phyloP scores from a whole-genome alignment of 2,329 filamentous ascomycete species.

The Tolypocladium ovalisporum region DNA sequence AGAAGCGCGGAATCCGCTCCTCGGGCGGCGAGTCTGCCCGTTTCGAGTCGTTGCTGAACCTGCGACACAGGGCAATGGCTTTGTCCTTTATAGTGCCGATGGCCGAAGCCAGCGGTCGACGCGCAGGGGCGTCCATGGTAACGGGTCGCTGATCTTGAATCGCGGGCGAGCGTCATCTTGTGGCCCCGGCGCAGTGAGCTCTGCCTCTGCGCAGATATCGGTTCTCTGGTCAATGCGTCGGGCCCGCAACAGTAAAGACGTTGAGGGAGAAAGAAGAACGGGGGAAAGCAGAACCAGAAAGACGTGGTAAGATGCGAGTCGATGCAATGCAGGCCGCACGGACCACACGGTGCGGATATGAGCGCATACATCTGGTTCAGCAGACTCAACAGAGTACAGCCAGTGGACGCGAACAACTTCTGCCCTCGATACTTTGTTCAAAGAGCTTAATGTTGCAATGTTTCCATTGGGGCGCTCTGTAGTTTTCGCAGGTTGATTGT shows the following conservation, averaged over 20 bases:
- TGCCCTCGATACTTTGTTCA: not conserved
- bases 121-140: not conserved
- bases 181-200: not conserved
- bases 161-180: not conserved
- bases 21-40: not conserved
- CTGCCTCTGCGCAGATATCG: no score
- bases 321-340: not conserved
- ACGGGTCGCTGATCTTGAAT: not conserved
- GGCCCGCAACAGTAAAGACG: no score
- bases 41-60: not conserved
- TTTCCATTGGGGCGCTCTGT: no score
- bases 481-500: not conserved
- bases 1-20: not conserved
- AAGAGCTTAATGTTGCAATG: no score
- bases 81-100: not conserved
- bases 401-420: not conserved
- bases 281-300: no score
- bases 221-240: no score
- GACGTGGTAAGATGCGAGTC: no score
- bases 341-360: not conserved
- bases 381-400: no score
- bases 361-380: not conserved
- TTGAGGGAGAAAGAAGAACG: no score
- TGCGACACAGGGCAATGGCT: not conserved
- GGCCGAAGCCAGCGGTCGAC: not conserved